A percentile compares a stretch with the other conserved stretches of the same genome.
Conservation (phyloP, 768 basidiomycete genomes). For the Pleurotus pulmonarius region DNA sequence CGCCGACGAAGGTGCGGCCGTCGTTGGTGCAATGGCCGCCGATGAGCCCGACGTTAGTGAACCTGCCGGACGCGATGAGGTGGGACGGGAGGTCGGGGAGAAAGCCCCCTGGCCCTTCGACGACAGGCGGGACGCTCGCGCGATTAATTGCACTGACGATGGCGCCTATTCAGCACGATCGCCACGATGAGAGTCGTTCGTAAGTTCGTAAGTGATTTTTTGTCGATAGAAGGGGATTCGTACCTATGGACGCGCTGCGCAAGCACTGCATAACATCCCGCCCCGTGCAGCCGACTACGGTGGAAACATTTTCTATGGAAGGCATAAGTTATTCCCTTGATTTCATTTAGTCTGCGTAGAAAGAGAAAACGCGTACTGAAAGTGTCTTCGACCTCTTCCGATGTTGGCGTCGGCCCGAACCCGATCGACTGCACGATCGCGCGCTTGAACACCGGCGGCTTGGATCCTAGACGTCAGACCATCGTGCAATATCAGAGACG, state of each 20-base stretch:
- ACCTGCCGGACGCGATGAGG: constrained; percentile 27
- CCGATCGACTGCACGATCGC: constrained; percentile 41
- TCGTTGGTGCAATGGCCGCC: constrained; percentile 42
- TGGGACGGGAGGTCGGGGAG: constrained; percentile 32
- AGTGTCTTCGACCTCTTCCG: constrained; percentile 21
- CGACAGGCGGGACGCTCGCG: constrained; percentile 23
- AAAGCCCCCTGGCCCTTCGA: constrained; percentile 25
- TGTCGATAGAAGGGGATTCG: too few species aligned
- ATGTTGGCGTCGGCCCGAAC: constrained; percentile 30
- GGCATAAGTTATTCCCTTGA: not conserved
- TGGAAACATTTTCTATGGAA: constrained; percentile 22
- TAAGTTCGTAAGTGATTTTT: too few species aligned
- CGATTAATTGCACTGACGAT: constrained; percentile 36
- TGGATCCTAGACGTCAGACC: constrained; percentile 23
- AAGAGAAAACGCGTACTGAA: constrained; percentile 35
- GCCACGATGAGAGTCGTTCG: too few species aligned
- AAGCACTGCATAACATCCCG: too few species aligned
- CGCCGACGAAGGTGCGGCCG: constrained; percentile 36
- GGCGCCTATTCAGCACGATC: constrained; percentile 20
- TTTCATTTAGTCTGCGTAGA: not conserved
- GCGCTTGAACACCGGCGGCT: constrained; percentile 32
- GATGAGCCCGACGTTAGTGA: constrained; percentile 28
- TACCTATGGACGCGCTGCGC: too few species aligned
- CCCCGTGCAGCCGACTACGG: constrained; percentile 22
- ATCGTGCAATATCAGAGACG: not conserved